These are phyloP conservation scores for Fusarium guadeloupense DNA, from an alignment of 2,329 filamentous ascomycete species.

Conservation along the genomic window DNA sequence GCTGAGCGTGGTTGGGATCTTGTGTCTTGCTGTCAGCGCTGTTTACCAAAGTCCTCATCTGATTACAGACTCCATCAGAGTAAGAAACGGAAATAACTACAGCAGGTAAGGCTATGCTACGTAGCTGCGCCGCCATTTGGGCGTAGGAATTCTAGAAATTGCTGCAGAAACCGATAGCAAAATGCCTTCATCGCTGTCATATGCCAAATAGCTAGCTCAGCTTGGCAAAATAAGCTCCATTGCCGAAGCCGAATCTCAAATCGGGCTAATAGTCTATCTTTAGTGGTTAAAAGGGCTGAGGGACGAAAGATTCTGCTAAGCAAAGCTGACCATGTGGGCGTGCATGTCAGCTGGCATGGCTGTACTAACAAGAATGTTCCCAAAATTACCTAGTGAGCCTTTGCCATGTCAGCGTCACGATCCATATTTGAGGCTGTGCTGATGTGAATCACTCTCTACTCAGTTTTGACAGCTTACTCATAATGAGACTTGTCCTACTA, in stretches of 20 bases:
- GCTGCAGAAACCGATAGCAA: background rate
- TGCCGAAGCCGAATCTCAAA: background rate
- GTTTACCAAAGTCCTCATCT: background rate
- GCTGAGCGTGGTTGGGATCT: too few species aligned
- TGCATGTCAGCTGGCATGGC: background rate
- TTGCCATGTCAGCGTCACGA: background rate
- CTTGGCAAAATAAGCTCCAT: background rate
- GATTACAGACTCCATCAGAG: too few species aligned
- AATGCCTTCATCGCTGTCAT: background rate
- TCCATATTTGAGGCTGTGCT: background rate
- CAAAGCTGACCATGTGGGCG: background rate
- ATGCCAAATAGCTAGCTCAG: background rate
- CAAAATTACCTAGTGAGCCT: background rate
- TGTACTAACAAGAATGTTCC: background rate
- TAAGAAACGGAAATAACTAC: too few species aligned
- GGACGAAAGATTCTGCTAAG: too few species aligned
- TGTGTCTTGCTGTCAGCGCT: too few species aligned
- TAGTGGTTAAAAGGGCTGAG: background rate
- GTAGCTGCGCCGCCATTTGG: too few species aligned
- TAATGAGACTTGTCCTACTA: too few species aligned
- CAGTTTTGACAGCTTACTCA: background rate
- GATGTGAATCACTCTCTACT: background rate
- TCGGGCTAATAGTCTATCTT: background rate
- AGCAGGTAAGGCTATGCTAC: too few species aligned
- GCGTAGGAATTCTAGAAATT: background rate